Evolutionary conservation across 345 rosid genomes (phyloP).

Genomic region (Boechera retrofracta): DNA sequence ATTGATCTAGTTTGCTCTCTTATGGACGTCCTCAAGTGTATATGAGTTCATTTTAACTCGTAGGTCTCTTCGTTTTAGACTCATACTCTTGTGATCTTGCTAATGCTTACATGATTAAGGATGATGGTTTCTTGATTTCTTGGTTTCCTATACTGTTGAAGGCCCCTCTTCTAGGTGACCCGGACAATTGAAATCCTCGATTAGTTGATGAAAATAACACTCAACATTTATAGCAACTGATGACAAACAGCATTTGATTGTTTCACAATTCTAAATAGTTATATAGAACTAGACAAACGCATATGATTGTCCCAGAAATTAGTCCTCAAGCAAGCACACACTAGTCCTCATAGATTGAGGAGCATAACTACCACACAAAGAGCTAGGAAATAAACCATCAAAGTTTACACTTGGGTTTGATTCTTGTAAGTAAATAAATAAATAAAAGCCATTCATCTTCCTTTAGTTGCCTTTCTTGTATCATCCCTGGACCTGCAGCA

Average conservation of each 20-base stretch:
- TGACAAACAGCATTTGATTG: slow-evolving; percentile 6
- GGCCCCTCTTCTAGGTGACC: background rate
- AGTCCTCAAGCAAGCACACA: slow-evolving; percentile 35
- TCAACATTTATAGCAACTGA: background rate
- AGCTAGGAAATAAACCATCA: slow-evolving; percentile 26
- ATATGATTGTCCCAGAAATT: slow-evolving; percentile 18
- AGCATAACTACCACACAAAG: slow-evolving; percentile 34
- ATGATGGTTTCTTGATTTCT: slow-evolving; percentile 10
- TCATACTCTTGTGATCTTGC: slow-evolving; percentile 29
- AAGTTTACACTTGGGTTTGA: slow-evolving; percentile 24
- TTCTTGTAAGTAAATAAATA: slow-evolving; percentile 28
- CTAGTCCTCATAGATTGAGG: slow-evolving; percentile 27
- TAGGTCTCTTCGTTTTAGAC: slow-evolving; percentile 26
- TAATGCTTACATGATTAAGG: slow-evolving; percentile 19
- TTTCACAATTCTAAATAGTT: background rate
- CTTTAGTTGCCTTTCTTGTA: slow-evolving; percentile 9
- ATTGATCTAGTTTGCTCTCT: slow-evolving; percentile 21
- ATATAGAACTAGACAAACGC: background rate
- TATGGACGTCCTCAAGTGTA: slow-evolving; percentile 32
- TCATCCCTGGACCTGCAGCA: slow-evolving; percentile 34
- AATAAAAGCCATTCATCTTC: slow-evolving; percentile 23
- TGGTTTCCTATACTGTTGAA: slow-evolving; percentile 12
- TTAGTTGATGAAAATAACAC: background rate
- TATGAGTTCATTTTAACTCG: slow-evolving; percentile 31
- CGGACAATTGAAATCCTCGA: background rate